Percentiles rank a stretch among this genome's conserved stretches.
Evolutionary conservation across 805 yeast genomes (phyloP).

Genomic region (Myxozyma neotropica): DNA sequence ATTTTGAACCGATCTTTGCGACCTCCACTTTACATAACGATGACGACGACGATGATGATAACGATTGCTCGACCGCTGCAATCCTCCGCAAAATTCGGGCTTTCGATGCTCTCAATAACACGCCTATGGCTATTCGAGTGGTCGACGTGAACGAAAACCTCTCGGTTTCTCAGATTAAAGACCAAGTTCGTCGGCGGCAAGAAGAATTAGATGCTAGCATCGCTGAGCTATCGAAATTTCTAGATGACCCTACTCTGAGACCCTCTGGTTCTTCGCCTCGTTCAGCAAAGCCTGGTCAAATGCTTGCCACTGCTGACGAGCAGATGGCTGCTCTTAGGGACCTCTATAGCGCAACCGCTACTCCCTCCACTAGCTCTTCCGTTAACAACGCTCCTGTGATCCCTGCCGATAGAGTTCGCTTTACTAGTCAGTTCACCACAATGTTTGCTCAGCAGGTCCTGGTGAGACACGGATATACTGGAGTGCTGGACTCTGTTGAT

Average conservation of each 20-base stretch:
- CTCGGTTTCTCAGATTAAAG: slow-evolving; percentile 1
- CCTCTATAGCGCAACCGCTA: not conserved
- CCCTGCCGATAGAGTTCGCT: not conserved
- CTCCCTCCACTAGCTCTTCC: not conserved
- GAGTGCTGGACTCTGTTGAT: slow-evolving; percentile 22
- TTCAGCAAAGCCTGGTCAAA: not conserved
- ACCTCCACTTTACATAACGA: not conserved
- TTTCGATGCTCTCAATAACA: not conserved
- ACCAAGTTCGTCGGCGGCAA: slow-evolving; percentile 2
- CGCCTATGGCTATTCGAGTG: not conserved
- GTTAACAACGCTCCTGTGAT: not conserved
- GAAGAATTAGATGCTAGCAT: slow-evolving; percentile 12
- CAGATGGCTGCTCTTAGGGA: slow-evolving; percentile 1
- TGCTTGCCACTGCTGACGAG: not conserved
- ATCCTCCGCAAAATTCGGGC: not conserved
- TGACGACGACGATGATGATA: slow-evolving; percentile 4
- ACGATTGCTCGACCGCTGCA: not conserved
- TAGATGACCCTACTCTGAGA: not conserved
- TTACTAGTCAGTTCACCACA: slow-evolving; percentile 13
- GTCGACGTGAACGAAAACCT: not conserved
- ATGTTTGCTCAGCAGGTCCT: slow-evolving; percentile 26
- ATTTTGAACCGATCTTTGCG: not conserved
- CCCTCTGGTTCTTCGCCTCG: not conserved
- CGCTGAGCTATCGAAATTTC: slow-evolving; percentile 5
- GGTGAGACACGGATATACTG: slow-evolving; percentile 19